Conservation (phyloP, 352 stramenopile species). For the Elongisporangium senticosum region DNA sequence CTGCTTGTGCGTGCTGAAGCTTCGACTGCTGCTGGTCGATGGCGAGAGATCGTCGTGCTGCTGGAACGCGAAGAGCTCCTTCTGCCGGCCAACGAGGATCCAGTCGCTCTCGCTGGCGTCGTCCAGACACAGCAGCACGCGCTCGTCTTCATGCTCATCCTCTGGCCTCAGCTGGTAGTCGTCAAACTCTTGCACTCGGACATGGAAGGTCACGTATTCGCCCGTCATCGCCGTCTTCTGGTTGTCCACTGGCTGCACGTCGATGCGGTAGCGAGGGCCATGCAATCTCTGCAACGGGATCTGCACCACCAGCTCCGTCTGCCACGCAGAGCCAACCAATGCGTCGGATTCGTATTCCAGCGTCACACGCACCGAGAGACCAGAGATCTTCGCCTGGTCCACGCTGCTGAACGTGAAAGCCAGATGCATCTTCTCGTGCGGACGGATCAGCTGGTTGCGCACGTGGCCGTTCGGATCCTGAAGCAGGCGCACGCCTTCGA, state of each 20-base stretch:
- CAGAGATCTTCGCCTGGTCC: background rate
- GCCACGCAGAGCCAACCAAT: background rate
- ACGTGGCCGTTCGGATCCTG: slow-evolving; percentile 36
- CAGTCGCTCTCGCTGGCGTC: slow-evolving; percentile 51
- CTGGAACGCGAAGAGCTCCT: slow-evolving; percentile 36
- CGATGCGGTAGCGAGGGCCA: slow-evolving; percentile 33
- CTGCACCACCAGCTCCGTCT: slow-evolving; percentile 15
- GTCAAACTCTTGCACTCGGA: slow-evolving; percentile 26
- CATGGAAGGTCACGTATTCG: slow-evolving; percentile 44
- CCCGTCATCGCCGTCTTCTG: slow-evolving; percentile 7
- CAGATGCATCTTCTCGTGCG: slow-evolving; percentile 28
- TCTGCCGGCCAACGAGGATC: slow-evolving; percentile 61
- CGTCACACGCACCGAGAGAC: slow-evolving; percentile 4
- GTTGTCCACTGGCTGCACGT: slow-evolving; percentile 21
- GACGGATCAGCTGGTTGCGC: slow-evolving; percentile 19
- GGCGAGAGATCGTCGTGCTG: background rate
- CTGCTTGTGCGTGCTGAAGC: slow-evolving; percentile 37
- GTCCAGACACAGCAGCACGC: slow-evolving; percentile 43
- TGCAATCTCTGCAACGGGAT: slow-evolving; percentile 20
- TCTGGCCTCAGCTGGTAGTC: slow-evolving; percentile 7
- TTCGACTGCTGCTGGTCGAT: slow-evolving; percentile 3
- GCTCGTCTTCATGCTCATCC: slow-evolving; percentile 1
- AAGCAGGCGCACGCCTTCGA: slow-evolving; percentile 6
- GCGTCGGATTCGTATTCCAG: slow-evolving; percentile 4
- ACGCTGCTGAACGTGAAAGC: slow-evolving; percentile 28